phyloP scores from a whole-genome alignment of 108 stramenopile species.

The Tribonema minus region DNA sequence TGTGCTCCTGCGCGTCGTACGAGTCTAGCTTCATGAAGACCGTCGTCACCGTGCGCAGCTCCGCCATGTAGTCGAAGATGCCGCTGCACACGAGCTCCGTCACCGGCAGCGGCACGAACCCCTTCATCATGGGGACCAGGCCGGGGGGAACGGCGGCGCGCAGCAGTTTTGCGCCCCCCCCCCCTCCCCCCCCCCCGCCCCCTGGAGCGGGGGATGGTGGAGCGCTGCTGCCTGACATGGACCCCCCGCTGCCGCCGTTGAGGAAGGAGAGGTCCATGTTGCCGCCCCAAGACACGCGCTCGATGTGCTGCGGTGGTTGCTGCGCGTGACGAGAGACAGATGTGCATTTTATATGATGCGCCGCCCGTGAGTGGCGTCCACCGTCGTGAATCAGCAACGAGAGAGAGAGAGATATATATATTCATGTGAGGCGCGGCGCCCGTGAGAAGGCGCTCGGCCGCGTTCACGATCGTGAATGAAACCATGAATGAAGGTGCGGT shows the following conservation, averaged over 20 bases:
- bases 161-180: not conserved
- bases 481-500: too few species aligned
- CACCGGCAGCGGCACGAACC: slow-evolving; percentile 21
- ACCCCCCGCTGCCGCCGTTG: not conserved
- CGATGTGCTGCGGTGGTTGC: too few species aligned
- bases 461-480: too few species aligned
- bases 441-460: too few species aligned
- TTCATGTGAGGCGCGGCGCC: too few species aligned
- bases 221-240: not conserved
- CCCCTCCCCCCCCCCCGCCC: not conserved
- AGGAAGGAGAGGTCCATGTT: not conserved
- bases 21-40: slow-evolving; percentile 51
- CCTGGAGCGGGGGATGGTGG: not conserved
- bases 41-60: slow-evolving; percentile 47
- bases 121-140: slow-evolving; percentile 23
- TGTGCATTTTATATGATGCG: too few species aligned
- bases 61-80: slow-evolving; percentile 44
- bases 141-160: slow-evolving; percentile 5
- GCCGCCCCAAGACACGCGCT: not conserved
- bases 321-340: too few species aligned
- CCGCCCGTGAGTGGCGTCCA: too few species aligned
- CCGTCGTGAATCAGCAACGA: too few species aligned
- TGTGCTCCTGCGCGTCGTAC: slow-evolving; percentile 26
- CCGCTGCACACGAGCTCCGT: slow-evolving; percentile 25
- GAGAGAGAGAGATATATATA: too few species aligned